Evolutionary conservation across 176 grass and related monocot species (phyloP).

Genomic region (Ensete glaucum): DNA sequence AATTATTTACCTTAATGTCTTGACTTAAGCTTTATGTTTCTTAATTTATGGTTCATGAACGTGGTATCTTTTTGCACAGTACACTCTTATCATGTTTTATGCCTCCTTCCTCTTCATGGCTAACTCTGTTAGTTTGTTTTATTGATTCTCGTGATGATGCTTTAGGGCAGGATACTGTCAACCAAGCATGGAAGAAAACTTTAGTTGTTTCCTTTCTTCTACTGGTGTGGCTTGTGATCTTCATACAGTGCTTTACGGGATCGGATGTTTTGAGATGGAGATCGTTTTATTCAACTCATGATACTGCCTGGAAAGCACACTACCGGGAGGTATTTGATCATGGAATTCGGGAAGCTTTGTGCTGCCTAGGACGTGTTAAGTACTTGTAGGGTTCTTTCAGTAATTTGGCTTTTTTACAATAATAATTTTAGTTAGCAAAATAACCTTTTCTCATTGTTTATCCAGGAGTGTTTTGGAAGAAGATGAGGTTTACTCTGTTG

Average conservation of each 20-base stretch:
- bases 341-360: constrained; percentile 93
- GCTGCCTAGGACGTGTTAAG: constrained; percentile 83
- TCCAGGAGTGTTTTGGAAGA: constrained; percentile 81
- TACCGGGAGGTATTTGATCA: constrained; percentile 98
- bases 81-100: neutral
- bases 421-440: constrained; percentile 20
- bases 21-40: too few species aligned
- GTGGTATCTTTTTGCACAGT: neutral
- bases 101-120: constrained; percentile 21
- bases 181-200: constrained; percentile 37
- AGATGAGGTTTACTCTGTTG: constrained; percentile 92
- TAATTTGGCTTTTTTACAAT: constrained; percentile 11
- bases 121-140: constrained; percentile 20
- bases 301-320: constrained; percentile 97
- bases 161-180: constrained; percentile 69
- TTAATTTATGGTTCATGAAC: too few species aligned
- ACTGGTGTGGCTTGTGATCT: constrained; percentile 65
- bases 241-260: constrained; percentile 82
- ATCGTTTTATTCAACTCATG: constrained; percentile 95
- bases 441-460: constrained; percentile 22
- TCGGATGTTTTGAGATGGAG: constrained; percentile 88
- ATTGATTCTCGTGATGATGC: constrained; percentile 22
- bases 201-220: constrained; percentile 62
- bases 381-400: constrained; percentile 64
- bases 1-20: neutral